These are phyloP conservation scores for Russula abietina DNA, from an alignment of 768 basidiomycete genomes.

Conservation along the genomic window DNA sequence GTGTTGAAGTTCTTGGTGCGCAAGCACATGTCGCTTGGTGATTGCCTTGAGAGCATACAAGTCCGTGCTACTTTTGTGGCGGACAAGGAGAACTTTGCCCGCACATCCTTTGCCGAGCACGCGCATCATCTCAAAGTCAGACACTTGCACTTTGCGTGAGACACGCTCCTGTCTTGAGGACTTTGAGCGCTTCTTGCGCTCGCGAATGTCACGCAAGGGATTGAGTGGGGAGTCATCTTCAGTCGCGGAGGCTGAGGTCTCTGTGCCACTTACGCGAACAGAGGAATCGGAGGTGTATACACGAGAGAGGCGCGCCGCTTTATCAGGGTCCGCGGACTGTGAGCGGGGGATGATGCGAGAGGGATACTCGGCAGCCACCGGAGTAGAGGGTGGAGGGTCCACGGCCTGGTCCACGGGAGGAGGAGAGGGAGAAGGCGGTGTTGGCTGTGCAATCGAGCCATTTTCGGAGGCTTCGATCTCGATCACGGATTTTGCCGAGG, in stretches of 20 bases:
- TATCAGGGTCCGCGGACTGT: slow-evolving; percentile 76
- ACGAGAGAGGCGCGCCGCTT: slow-evolving; percentile 51
- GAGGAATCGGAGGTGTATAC: slow-evolving; percentile 46
- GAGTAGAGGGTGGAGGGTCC: slow-evolving; percentile 25
- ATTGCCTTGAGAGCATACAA: slow-evolving; percentile 96
- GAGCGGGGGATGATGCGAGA: slow-evolving; percentile 65
- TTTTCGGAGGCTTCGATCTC: slow-evolving; percentile 17
- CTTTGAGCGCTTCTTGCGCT: slow-evolving; percentile 50
- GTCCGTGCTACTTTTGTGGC: slow-evolving; percentile 62
- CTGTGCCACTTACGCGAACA: slow-evolving; percentile 19
- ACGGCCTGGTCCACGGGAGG: background rate
- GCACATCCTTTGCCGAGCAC: slow-evolving; percentile 97
- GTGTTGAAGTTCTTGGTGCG: slow-evolving; percentile 94
- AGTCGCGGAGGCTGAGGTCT: slow-evolving; percentile 46
- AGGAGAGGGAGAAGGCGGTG: background rate
- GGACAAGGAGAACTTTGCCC: slow-evolving; percentile 90
- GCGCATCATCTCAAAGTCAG: slow-evolving; percentile 96
- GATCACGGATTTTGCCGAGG: slow-evolving; percentile 20
- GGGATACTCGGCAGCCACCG: slow-evolving; percentile 28
- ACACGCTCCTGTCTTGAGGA: slow-evolving; percentile 47
- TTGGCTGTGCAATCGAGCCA: slow-evolving; percentile 11
- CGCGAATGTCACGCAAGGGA: slow-evolving; percentile 38
- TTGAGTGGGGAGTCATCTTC: slow-evolving; percentile 72
- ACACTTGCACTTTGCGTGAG: slow-evolving; percentile 67
- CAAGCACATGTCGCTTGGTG: slow-evolving; percentile 93